phyloP scores from a whole-genome alignment of 208 protist species.

The Acanthamoeba culbertsoni region DNA sequence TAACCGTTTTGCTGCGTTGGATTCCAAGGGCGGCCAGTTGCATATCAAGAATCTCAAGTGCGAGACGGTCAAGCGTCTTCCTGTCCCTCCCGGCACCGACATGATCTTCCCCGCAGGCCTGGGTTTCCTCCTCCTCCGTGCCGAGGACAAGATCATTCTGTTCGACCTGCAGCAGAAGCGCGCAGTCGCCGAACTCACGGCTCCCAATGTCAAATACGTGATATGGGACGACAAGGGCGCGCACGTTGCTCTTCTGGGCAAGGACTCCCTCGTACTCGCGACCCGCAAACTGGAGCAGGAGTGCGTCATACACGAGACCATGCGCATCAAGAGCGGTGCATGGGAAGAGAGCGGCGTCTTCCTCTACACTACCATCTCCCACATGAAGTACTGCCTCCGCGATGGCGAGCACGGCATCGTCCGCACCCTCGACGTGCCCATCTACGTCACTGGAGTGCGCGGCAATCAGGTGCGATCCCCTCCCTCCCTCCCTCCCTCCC shows the following conservation, averaged over 20 bases:
- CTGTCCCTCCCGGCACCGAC: conserved; percentile 71
- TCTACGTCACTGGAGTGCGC: conserved; percentile 93
- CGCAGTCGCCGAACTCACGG: conserved; percentile 77
- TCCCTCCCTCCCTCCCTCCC: conserved; percentile 89
- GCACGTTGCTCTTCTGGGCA: conserved; percentile 91
- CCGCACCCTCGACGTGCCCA: conserved; percentile 92
- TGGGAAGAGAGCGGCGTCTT: conserved; percentile 91
- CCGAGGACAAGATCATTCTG: conserved; percentile 89
- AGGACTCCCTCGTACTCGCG: conserved; percentile 89
- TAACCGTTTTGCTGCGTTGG: conserved; percentile 94
- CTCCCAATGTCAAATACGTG: conserved; percentile 89
- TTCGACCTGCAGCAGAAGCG: conserved; percentile 94
- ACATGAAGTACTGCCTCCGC: conserved; percentile 96
- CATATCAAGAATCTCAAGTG: conserved; percentile 88
- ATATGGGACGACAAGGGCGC: conserved; percentile 92
- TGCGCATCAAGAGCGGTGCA: conserved; percentile 93
- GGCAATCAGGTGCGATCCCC: conserved; percentile 90
- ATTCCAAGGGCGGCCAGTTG: conserved; percentile 81
- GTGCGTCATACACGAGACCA: conserved; percentile 91
- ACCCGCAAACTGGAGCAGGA: conserved; percentile 91
- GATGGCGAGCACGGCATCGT: conserved; percentile 95
- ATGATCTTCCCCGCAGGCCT: conserved; percentile 81
- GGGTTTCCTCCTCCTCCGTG: conserved; percentile 86
- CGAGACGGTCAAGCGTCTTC: conserved; percentile 86
- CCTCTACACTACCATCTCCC: conserved; percentile 97